Evolutionary conservation across 2,329 filamentous ascomycete genomes (phyloP), one percentile per base, ranked within the genome.

Genomic region (Fusarium duplospermum): DNA sequence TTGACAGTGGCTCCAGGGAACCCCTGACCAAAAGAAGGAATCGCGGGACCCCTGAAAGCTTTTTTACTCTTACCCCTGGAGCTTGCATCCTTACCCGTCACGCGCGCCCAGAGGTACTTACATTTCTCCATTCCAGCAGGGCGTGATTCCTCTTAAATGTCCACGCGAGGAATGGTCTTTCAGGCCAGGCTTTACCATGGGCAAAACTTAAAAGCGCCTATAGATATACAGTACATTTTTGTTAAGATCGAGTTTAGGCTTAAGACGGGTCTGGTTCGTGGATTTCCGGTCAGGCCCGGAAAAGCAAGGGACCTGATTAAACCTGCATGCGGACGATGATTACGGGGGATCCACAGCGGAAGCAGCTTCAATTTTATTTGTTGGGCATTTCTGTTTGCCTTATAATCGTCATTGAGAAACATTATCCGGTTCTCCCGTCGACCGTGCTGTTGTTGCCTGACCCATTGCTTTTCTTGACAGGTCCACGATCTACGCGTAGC

Each of bases 31-130:
- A 60, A 27, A 13, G 31, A 33, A 33, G 31, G 27, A 47, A 14
- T 35, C 33, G 45, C 45, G 58, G 38, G 71, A 73, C 71, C 71
- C 71, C 67, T 73, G 71, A 59, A 69, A 58, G 65, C 20, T 63
- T 42, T 40, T 42, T 45, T 47, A 24, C 24, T 47, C n/a, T n/a
- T n/a, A 22, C 42, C 70, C 70, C 70, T 72, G 69, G 69, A 63
- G 65, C 52, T 72, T 69, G 45, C 33, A 42, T 68, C 63, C 35
- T 38, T 61, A 63, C 45, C 61, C 57, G 58, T 63, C 60, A 62
- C 33, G 45, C 60, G 45, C 45, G 31, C 52, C 50, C 31, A 35
- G 33, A 35, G 56, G 31, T 58, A 16, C n/a, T n/a, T 2, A 22
- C 8, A 16, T 6, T n/a, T 27, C 47, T 56, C 29, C 38, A 68